Conservation (phyloP, 148 eudicot species). For the Amaranthus hypochondriacus region DNA sequence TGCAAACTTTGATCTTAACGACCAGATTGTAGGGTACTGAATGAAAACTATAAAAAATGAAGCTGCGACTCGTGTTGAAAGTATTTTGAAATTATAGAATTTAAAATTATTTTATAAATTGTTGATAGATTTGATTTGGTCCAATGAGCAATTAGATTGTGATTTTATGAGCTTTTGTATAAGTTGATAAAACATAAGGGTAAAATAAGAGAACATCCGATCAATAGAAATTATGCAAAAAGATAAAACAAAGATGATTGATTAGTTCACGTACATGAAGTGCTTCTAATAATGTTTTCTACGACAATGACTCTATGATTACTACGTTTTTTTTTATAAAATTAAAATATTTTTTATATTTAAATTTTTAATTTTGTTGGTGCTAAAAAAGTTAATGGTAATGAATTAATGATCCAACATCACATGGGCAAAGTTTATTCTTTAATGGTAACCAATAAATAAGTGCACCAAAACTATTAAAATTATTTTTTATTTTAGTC, state of each 20-base stretch:
- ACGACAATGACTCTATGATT: slow-evolving; percentile 5
- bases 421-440: slow-evolving; percentile 24
- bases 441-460: slow-evolving; percentile 20
- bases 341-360: neutral
- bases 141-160: too few species aligned
- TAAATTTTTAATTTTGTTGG: neutral
- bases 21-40: too few species aligned
- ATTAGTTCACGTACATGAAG: slow-evolving; percentile 10
- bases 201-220: neutral
- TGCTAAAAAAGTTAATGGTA: slow-evolving; percentile 15
- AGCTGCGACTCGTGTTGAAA: too few species aligned
- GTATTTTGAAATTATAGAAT: too few species aligned
- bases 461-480: neutral
- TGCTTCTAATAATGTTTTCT: slow-evolving; percentile 9
- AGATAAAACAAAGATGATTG: neutral
- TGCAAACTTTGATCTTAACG: too few species aligned
- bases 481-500: too few species aligned
- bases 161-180: neutral
- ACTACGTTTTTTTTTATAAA: neutral
- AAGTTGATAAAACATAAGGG: neutral
- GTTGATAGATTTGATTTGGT: too few species aligned
- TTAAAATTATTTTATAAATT: too few species aligned
- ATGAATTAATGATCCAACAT: slow-evolving; percentile 14
- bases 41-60: too few species aligned
- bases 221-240: neutral